Conservation (phyloP, 768 basidiomycete species). For the Plicaturopsis crispa region DNA sequence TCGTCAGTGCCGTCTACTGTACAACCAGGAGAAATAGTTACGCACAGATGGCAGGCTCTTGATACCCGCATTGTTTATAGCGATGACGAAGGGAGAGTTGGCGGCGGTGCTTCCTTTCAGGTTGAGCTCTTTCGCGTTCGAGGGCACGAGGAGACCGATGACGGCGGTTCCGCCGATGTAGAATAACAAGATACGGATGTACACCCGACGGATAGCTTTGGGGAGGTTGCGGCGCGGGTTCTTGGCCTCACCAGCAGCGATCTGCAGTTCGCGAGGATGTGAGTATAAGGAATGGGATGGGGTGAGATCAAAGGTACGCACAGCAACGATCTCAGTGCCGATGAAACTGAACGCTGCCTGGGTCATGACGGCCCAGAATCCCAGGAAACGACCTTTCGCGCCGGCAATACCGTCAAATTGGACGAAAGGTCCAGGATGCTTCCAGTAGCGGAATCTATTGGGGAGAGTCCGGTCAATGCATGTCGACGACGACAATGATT, state of each 20-base stretch:
- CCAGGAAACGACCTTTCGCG: slow-evolving; percentile 41
- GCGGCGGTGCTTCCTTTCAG: slow-evolving; percentile 31
- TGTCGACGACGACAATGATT: slow-evolving; percentile 1
- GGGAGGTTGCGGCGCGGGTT: slow-evolving; percentile 40
- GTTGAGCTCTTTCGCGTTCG: slow-evolving; percentile 32
- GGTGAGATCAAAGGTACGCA: slow-evolving; percentile 11
- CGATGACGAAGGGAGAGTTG: slow-evolving; percentile 52
- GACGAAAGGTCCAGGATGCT: slow-evolving; percentile 50
- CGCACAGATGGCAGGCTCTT: slow-evolving; percentile 43
- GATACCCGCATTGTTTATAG: slow-evolving; percentile 48
- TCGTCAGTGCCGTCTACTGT: neutral
- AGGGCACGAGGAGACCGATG: slow-evolving; percentile 43
- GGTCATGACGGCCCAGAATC: slow-evolving; percentile 42
- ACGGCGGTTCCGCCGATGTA: slow-evolving; percentile 33
- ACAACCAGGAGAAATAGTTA: neutral
- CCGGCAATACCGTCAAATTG: slow-evolving; percentile 33
- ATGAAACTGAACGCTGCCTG: slow-evolving; percentile 57
- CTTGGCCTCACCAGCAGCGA: slow-evolving; percentile 40
- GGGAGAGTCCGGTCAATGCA: neutral
- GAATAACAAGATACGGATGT: slow-evolving; percentile 29
- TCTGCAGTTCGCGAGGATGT: slow-evolving; percentile 11
- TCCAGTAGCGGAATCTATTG: slow-evolving; percentile 32
- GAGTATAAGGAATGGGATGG: slow-evolving; percentile 4
- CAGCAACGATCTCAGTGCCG: slow-evolving; percentile 47
- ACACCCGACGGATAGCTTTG: slow-evolving; percentile 35